Evolutionary conservation across 192 early-diverging fungal species (phyloP).

Genomic region (Rhizoclosmatium sp.): DNA sequence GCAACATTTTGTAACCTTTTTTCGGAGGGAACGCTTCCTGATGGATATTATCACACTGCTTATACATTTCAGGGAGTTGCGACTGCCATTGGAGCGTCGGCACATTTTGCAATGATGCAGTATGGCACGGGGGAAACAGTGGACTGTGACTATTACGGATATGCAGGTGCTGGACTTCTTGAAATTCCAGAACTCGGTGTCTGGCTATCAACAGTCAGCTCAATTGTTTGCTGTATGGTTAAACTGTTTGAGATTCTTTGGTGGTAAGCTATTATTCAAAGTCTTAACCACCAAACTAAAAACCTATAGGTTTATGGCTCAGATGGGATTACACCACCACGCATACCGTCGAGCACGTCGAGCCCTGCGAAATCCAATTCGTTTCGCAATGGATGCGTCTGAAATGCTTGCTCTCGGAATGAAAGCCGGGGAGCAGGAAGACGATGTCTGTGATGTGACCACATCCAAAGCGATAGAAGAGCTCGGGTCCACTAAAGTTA

Average conservation of each 20-base stretch:
- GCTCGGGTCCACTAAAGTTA: slow-evolving; percentile 4
- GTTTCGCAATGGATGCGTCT: slow-evolving; percentile 29
- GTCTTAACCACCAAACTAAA: not conserved
- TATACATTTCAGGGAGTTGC: not conserved
- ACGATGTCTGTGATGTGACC: slow-evolving; percentile 24
- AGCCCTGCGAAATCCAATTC: slow-evolving; percentile 13
- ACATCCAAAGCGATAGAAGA: slow-evolving; percentile 16
- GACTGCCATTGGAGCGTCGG: slow-evolving; percentile 4
- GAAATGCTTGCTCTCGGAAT: slow-evolving; percentile 24
- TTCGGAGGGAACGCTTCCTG: slow-evolving; percentile 1
- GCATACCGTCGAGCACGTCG: slow-evolving; percentile 13
- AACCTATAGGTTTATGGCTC: not conserved
- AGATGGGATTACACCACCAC: not conserved
- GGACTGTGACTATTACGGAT: slow-evolving; percentile 26
- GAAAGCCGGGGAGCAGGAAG: slow-evolving; percentile 2
- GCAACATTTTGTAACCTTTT: slow-evolving; percentile 24
- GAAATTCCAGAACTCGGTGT: slow-evolving; percentile 9
- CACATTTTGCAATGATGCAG: slow-evolving; percentile 30
- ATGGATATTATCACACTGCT: slow-evolving; percentile 14
- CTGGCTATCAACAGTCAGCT: not conserved
- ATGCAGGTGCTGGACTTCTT: slow-evolving; percentile 10
- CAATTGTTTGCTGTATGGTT: not conserved
- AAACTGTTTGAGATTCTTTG: slow-evolving; percentile 36
- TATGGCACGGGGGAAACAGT: not conserved
- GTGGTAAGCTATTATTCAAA: not conserved